Evolutionary conservation across 2,329 filamentous ascomycete genomes (phyloP).

Genomic region (Fusarium subglutinans): DNA sequence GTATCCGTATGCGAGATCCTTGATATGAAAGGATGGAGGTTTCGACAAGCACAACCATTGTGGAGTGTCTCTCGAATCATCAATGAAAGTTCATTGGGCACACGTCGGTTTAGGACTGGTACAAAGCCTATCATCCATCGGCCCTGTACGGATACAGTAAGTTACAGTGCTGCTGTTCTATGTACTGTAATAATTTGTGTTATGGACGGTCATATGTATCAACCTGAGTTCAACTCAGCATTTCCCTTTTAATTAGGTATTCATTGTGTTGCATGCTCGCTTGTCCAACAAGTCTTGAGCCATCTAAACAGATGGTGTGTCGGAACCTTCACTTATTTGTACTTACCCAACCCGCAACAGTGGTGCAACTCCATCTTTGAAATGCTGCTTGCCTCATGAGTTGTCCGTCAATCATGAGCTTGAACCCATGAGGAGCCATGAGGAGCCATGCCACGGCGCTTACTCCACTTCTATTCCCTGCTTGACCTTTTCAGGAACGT

Average conservation of each 20-base stretch:
- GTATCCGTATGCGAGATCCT: slow-evolving; percentile 24
- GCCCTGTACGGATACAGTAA: slow-evolving; percentile 15
- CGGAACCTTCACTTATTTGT: slow-evolving; percentile 5
- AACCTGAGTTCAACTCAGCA: slow-evolving; percentile 10
- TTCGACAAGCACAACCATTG: slow-evolving; percentile 19
- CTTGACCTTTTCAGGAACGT: slow-evolving; percentile 41
- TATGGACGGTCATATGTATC: slow-evolving; percentile 1
- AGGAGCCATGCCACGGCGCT: slow-evolving; percentile 26
- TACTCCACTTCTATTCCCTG: slow-evolving; percentile 39
- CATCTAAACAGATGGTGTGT: slow-evolving; percentile 14
- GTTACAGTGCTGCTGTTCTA: slow-evolving; percentile 5
- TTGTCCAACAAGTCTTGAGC: slow-evolving; percentile 15
- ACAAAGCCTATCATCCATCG: slow-evolving; percentile 24
- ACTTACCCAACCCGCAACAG: slow-evolving; percentile 23
- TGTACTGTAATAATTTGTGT: slow-evolving; percentile 5
- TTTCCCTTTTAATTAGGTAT: not conserved
- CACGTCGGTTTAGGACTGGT: slow-evolving; percentile 4
- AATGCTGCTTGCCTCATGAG: slow-evolving; percentile 22
- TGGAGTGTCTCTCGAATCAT: slow-evolving; percentile 7
- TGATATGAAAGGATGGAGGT: slow-evolving; percentile 24
- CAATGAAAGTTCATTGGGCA: slow-evolving; percentile 21
- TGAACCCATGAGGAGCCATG: slow-evolving; percentile 31
- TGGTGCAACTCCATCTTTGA: slow-evolving; percentile 26
- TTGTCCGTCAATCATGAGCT: slow-evolving; percentile 19
- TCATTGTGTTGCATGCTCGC: slow-evolving; percentile 17